Conservation (phyloP, 331 rosid genomes). For the Erythrophleum ivorense region DNA sequence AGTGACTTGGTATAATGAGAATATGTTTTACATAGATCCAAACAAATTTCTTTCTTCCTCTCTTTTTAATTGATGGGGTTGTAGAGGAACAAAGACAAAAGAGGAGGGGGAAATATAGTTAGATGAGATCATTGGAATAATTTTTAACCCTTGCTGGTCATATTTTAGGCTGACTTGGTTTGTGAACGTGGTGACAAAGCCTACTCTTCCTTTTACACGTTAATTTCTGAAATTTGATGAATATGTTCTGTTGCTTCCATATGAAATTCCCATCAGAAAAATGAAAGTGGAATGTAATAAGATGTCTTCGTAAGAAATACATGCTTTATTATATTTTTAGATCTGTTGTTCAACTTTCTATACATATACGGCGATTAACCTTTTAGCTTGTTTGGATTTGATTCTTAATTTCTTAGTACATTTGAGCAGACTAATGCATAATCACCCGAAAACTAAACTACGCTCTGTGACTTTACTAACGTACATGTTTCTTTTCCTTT, state of each 20-base stretch:
- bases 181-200: constrained; percentile 22
- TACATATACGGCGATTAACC: neutral
- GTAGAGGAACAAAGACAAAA: neutral
- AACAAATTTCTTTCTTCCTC: neutral
- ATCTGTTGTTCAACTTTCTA: neutral
- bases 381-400: neutral
- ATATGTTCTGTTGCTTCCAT: constrained; percentile 10
- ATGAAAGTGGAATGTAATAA: neutral
- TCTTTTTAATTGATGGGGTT: neutral
- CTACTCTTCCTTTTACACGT: neutral
- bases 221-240: neutral
- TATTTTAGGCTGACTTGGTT: neutral
- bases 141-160: neutral
- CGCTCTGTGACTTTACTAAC: neutral
- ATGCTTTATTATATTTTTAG: neutral
- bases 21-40: neutral
- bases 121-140: neutral
- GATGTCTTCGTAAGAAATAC: neutral
- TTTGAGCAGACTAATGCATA: neutral
- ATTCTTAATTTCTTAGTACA: neutral
- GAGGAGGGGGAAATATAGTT: neutral
- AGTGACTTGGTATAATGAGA: neutral
- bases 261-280: neutral
- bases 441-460: neutral
- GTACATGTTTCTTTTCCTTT: neutral